A percentile compares a stretch with the other conserved stretches of the same genome.
These are phyloP conservation scores for Erysimum cheiranthoides DNA, from an alignment of 345 rosid species.

Conservation along the genomic window DNA sequence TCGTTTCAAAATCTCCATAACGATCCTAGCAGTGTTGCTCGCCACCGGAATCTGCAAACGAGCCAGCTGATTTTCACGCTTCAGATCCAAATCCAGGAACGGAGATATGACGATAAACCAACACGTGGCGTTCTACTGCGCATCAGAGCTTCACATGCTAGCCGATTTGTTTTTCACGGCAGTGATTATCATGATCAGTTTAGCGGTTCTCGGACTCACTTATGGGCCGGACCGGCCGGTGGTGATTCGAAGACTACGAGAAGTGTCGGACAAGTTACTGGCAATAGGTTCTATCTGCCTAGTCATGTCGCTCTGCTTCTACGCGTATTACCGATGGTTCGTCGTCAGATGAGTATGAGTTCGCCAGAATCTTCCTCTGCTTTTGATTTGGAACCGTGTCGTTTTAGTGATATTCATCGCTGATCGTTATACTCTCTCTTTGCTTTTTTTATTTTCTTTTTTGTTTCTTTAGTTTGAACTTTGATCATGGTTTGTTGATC, in stretches of 20 bases:
- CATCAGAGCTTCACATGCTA: not conserved
- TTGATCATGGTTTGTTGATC: not conserved
- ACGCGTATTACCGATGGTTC: not conserved
- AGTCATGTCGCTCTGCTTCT: not conserved
- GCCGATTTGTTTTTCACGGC: not conserved
- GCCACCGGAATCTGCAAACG: constrained; percentile 5
- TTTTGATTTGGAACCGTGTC: not conserved
- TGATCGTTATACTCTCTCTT: not conserved
- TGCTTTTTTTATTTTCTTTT: not conserved
- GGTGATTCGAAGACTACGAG: not conserved
- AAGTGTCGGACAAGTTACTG: not conserved
- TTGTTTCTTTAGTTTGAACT: not conserved
- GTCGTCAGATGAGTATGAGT: constrained; percentile 9
- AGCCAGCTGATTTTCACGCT: not conserved
- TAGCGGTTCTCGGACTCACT: not conserved
- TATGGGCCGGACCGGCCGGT: not conserved
- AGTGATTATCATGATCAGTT: not conserved
- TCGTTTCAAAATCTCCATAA: too few relatives aligned
- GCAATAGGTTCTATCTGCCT: not conserved
- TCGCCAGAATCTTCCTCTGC: not conserved
- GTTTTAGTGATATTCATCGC: not conserved
- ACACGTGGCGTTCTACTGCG: not conserved
- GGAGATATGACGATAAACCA: not conserved
- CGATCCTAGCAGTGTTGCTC: not conserved
- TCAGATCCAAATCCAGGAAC: not conserved